These are phyloP conservation scores for Mrakia hoshinonis DNA, from an alignment of 768 basidiomycete species.

Conservation along the genomic window DNA sequence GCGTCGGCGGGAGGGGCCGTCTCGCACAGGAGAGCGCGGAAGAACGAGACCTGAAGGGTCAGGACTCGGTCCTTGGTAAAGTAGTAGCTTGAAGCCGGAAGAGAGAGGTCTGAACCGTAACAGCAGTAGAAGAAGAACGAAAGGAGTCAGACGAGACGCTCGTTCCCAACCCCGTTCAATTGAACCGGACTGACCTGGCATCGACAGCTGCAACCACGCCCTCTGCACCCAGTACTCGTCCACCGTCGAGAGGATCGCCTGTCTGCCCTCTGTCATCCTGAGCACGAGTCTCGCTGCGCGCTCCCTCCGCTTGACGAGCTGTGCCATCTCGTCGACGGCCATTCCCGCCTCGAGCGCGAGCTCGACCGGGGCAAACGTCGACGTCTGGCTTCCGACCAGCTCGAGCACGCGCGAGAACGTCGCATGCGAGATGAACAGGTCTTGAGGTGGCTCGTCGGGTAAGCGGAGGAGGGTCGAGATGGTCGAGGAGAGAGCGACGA, in stretches of 20 bases:
- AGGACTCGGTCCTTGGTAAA: neutral
- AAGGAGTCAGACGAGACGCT: neutral
- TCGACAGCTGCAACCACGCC: neutral
- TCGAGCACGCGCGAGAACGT: neutral
- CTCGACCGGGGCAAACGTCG: neutral
- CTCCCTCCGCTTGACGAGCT: neutral
- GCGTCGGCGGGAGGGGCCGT: neutral
- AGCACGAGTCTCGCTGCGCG: neutral
- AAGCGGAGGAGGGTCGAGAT: neutral
- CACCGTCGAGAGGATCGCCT: neutral
- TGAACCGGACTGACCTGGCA: neutral
- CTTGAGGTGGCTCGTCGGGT: neutral
- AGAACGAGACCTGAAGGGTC: neutral
- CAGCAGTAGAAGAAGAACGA: no score
- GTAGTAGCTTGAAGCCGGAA: neutral
- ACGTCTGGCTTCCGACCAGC: neutral
- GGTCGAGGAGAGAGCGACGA: neutral
- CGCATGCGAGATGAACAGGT: neutral
- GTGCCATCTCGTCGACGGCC: neutral
- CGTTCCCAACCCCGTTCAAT: neutral
- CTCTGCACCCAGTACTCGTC: conserved; percentile 1
- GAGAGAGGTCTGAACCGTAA: neutral
- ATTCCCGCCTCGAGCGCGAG: neutral
- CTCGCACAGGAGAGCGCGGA: neutral
- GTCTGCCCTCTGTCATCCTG: neutral